Evolutionary conservation across 495 filamentous ascomycete species (phyloP).

Genomic region (Coniosporium apollinis): DNA sequence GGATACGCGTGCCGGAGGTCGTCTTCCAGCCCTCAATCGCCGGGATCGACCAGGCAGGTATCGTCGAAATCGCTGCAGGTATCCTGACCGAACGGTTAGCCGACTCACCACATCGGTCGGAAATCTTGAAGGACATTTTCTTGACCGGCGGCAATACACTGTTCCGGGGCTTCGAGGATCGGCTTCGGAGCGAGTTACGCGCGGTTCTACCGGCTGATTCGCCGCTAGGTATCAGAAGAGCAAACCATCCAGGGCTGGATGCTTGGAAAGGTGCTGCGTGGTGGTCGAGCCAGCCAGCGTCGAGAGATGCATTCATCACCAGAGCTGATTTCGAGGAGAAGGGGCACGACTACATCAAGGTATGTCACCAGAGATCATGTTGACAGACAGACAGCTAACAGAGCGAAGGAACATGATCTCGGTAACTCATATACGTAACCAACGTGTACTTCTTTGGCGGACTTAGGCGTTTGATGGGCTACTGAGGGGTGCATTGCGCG

Average conservation of each 20-base stretch:
- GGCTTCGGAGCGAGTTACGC: constrained; percentile 53
- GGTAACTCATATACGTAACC: too few species aligned
- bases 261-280: constrained; percentile 84
- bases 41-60: constrained; percentile 83
- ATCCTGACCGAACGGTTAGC: constrained; percentile 67
- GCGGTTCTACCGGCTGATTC: constrained; percentile 55
- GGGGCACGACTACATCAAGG: constrained; percentile 23
- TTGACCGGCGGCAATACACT: constrained; percentile 85
- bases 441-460: too few species aligned
- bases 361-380: constrained; percentile 5
- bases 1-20: constrained; percentile 90
- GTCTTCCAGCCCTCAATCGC: constrained; percentile 92
- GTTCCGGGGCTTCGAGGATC: constrained; percentile 73
- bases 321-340: constrained; percentile 23
- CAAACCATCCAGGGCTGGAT: constrained; percentile 60
- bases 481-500: too few species aligned
- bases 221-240: constrained; percentile 46
- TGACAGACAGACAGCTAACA: too few species aligned
- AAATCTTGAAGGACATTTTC: constrained; percentile 72
- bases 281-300: constrained; percentile 37
- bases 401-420: too few species aligned
- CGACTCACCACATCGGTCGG: constrained; percentile 35
- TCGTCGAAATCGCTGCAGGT: constrained; percentile 75
- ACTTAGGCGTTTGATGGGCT: too few species aligned
- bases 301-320: constrained; percentile 15